Base-by-base conservation (phyloP, 179 eudicot species). In the Vitellaria paradoxa region DNA sequence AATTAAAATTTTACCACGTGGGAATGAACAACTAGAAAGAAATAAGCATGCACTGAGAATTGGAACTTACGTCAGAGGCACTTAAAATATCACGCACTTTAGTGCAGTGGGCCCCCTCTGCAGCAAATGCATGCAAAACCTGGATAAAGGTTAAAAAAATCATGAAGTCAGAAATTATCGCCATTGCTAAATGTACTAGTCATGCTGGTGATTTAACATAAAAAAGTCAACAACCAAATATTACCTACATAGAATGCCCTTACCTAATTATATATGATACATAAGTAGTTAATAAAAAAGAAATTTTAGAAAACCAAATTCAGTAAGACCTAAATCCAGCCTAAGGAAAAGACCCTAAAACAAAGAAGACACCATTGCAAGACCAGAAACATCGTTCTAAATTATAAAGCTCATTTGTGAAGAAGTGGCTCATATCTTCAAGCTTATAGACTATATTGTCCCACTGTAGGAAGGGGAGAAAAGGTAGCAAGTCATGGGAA, bases 71-170 rank as follows among this genome's bases (percentile, higher is more conserved):
- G 78, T 90, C 88, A 55, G 99, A 95, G 65, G 92, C 83, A 87
- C 89, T 84, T 70, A 95, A 83, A 85, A 96, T 90, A 67, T 91
- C 98, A 50, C 91, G 98, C 68, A 96, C 99, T 90, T 90, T 93
- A 72, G 84, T 81, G 84, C 97, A 93, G 77, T 96, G 93, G 69
- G 97, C 97, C 75, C 99, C 99, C 83, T 96, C 99, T 23, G 98
- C 86, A 71, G 98, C 97, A 85, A 96, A 96, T 70, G 99, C 99
- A 83, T 92, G 98, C 83, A 96, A 83, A 73, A 96, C 99, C 99
- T 96, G 86, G 42, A 88, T 76, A 70, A 75, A 76, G 56, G 53
- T n/a, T 40, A 60, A 18, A 70, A 55, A 57, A 77, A 20, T 12
- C 46, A 77, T 5, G 64, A 6, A 68, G 15, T 57, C 60, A 37